These are phyloP conservation scores for Panaeolus papilionaceus DNA, from an alignment of 768 basidiomycete genomes.

Conservation along the genomic window DNA sequence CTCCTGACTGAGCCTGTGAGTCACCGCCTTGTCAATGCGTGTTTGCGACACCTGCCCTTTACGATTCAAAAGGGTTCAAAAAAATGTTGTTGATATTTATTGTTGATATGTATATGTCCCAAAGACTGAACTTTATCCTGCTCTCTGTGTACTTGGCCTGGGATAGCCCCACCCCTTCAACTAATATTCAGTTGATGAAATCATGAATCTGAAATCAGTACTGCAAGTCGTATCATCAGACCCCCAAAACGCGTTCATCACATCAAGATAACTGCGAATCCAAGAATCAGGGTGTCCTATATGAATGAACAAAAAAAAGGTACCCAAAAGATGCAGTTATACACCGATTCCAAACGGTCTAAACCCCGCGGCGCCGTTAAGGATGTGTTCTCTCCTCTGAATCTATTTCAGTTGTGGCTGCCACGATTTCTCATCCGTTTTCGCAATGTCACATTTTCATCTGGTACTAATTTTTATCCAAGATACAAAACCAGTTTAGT, in stretches of 20 bases:
- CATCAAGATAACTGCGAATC: not conserved
- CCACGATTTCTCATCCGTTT: slow-evolving; percentile 6
- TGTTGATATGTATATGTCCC: not conserved
- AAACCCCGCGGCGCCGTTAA: slow-evolving; percentile 6
- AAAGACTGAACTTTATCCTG: slow-evolving; percentile 7
- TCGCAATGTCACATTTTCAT: not conserved
- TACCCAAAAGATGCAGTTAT: not conserved
- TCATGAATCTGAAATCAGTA: not conserved
- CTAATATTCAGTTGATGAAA: slow-evolving; percentile 1
- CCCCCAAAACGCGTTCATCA: not conserved
- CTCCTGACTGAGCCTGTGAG: too few species aligned
- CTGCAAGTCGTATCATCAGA: not conserved
- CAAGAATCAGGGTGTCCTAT: not conserved
- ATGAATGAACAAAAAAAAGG: not conserved
- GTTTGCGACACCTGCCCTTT: too few species aligned
- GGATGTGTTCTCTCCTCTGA: not conserved
- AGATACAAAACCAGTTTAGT: not conserved
- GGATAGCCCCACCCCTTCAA: slow-evolving; percentile 8
- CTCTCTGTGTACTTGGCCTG: not conserved
- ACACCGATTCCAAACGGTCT: not conserved
- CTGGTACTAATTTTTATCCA: slow-evolving; percentile 2
- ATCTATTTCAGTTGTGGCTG: slow-evolving; percentile 12
- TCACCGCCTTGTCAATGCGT: too few species aligned
- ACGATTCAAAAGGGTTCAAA: slow-evolving; percentile 6
- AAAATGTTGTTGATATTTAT: slow-evolving; percentile 6